phyloP scores from a whole-genome alignment of 2,329 filamentous ascomycete genomes.

The Paecilomyces formosus region DNA sequence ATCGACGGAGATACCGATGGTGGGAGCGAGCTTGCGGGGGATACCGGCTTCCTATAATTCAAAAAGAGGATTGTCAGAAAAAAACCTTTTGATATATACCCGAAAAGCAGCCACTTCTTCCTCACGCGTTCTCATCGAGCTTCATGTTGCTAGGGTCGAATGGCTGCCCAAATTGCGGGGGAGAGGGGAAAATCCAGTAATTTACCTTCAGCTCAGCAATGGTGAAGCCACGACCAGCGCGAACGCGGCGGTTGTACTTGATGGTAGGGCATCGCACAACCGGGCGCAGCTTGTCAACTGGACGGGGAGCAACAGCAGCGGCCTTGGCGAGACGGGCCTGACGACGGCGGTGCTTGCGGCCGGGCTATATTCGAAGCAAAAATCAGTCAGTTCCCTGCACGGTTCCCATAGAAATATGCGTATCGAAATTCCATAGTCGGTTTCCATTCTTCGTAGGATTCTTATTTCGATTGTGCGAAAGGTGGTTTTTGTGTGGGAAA shows the following conservation, averaged over 20 bases:
- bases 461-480: not conserved
- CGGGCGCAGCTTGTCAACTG: constrained; percentile 93
- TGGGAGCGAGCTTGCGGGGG: constrained; percentile 85
- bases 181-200: constrained; percentile 2
- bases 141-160: not conserved
- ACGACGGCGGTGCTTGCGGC: constrained; percentile 89
- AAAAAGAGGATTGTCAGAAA: constrained; percentile 7
- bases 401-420: constrained; percentile 1
- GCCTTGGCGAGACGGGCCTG: constrained; percentile 91
- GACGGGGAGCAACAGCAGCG: constrained; percentile 87
- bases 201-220: constrained; percentile 94
- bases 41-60: constrained; percentile 76
- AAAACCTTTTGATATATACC: not conserved
- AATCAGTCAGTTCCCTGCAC: constrained; percentile 16
- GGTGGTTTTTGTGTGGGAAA: not conserved
- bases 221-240: constrained; percentile 95
- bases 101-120: not conserved
- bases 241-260: constrained; percentile 98
- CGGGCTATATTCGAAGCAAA: constrained; percentile 57
- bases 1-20: constrained; percentile 96
- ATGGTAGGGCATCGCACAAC: constrained; percentile 95
- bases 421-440: not conserved
- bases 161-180: not conserved
- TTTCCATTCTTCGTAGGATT: not conserved
- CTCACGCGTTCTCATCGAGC: not conserved